Evolutionary conservation across 2,329 filamentous ascomycete genomes (phyloP), one percentile per base, ranked within the genome.

Genomic region (Colletotrichum musae): DNA sequence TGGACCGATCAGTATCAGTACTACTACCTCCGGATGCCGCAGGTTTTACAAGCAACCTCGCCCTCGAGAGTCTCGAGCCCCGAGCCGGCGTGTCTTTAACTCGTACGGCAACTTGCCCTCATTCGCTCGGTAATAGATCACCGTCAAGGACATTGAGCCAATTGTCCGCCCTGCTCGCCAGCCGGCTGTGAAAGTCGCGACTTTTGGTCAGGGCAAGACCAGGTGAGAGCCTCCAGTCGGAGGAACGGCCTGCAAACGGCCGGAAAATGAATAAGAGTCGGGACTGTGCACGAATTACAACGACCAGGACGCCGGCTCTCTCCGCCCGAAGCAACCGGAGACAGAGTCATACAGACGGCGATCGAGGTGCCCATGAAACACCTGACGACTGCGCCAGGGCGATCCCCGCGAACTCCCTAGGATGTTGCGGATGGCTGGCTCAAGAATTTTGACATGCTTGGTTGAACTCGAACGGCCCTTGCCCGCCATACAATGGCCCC

Each of bases 311-410:
- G 21, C 26, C 66, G 48, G 56, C 54, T 60, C 43, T 50, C 28
- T 59, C 48, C 66, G 47, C 50, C 61, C 66, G 61, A 58, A 54
- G 54, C 18, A 64, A 24, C 60, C 65, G 60, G 47, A 21, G 39
- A 41, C 32, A 68, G 45, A 52, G 52, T 58, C 60, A 58, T 47
- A 39, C 47, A 58, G 36, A 53, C 18, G 41, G 50, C 54, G 48
- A 39, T 41, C 45, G 26, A 53, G 54, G 26, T 39, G n/a, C 24
- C 61, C 50, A 28, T 36, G 36, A 56, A 51, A 65, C 61, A 26
- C 16, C 32, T 5, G 28, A 50, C 26, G 48, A 15, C 41, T 43
- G 28, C 45, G 50, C 41, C 62, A 56, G 61, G 54, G 10, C 50
- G 13, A 45, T 50, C 66, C 66, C 54, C 28, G 60, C 21, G 41